These are phyloP conservation scores for Sicyos baderoa DNA, from an alignment of 306 rosid genomes.

Conservation along the genomic window DNA sequence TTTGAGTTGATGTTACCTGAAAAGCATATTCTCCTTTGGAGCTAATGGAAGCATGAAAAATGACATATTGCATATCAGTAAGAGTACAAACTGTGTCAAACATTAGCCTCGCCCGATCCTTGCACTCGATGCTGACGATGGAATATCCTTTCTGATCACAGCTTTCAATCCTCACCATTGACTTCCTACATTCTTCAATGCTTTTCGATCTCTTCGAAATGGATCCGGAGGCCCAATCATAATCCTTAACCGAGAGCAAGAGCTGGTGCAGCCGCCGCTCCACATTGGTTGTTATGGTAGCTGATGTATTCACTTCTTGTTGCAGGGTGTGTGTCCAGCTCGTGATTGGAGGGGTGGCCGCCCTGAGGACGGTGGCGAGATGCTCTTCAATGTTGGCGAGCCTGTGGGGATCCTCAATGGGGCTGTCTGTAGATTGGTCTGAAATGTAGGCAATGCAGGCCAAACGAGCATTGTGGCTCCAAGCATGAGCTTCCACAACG, in stretches of 20 bases:
- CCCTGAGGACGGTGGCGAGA: conserved; percentile 45
- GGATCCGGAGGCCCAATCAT: conserved; percentile 28
- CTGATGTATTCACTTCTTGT: conserved; percentile 36
- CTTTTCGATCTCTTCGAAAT: neutral
- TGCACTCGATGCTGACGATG: conserved; percentile 44
- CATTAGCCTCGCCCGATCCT: conserved; percentile 65
- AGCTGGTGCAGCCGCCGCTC: conserved; percentile 68
- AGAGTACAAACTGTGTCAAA: conserved; percentile 70
- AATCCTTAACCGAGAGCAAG: conserved; percentile 44
- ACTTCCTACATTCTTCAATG: conserved; percentile 27
- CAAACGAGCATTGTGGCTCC: conserved; percentile 59
- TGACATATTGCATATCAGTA: conserved; percentile 58
- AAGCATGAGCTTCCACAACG: conserved; percentile 53
- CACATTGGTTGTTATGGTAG: conserved; percentile 33
- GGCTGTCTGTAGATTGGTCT: conserved; percentile 42
- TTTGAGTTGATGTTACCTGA: conserved; percentile 37
- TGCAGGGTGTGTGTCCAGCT: conserved; percentile 19
- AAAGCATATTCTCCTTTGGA: conserved; percentile 35
- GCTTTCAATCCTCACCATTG: conserved; percentile 39
- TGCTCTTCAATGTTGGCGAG: conserved; percentile 43
- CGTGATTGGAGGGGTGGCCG: conserved; percentile 19
- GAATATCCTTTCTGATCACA: conserved; percentile 55
- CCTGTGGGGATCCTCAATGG: conserved; percentile 45
- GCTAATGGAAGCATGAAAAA: conserved; percentile 52
- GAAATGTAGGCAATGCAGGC: conserved; percentile 60